These are phyloP conservation scores for Tylopilus rubrobrunneus DNA, from an alignment of 768 basidiomycete species.

Conservation along the genomic window DNA sequence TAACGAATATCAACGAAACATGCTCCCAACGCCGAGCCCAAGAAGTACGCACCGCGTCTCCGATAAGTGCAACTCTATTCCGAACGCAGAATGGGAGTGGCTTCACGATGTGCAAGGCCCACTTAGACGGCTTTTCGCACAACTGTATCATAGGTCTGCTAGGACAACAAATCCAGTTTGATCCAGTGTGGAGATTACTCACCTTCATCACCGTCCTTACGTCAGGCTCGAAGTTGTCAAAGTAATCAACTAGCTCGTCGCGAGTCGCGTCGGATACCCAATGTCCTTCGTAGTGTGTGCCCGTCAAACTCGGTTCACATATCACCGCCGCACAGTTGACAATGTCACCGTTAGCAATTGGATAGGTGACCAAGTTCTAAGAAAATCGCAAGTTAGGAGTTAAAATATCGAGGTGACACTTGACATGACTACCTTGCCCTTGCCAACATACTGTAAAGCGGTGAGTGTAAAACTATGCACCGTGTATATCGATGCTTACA, in stretches of 20 bases:
- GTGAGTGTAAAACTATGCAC: conserved; percentile 6
- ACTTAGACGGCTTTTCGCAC: conserved; percentile 36
- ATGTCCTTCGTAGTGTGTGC: conserved; percentile 30
- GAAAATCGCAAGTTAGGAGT: not conserved
- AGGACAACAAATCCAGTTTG: not conserved
- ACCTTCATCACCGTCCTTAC: conserved; percentile 30
- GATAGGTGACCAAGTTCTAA: conserved; percentile 40
- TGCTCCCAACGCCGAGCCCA: too few species aligned
- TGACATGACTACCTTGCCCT: conserved; percentile 2
- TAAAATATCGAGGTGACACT: not conserved
- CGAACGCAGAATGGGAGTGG: conserved; percentile 38
- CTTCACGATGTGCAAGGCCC: conserved; percentile 43
- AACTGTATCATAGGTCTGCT: conserved; percentile 20
- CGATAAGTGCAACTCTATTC: conserved; percentile 42
- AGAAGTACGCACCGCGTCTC: conserved; percentile 41
- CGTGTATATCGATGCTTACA: conserved; percentile 16
- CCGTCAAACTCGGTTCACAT: conserved; percentile 27
- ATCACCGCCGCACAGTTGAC: conserved; percentile 36
- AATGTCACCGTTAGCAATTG: conserved; percentile 34
- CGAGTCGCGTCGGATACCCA: conserved; percentile 27
- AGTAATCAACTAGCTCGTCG: conserved; percentile 32
- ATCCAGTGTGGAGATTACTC: not conserved
- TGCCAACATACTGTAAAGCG: conserved; percentile 11
- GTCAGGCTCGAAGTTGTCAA: conserved; percentile 37
- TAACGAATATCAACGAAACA: not conserved